These are phyloP conservation scores for Ceriops decandra DNA, from an alignment of 345 rosid species.

Conservation along the genomic window DNA sequence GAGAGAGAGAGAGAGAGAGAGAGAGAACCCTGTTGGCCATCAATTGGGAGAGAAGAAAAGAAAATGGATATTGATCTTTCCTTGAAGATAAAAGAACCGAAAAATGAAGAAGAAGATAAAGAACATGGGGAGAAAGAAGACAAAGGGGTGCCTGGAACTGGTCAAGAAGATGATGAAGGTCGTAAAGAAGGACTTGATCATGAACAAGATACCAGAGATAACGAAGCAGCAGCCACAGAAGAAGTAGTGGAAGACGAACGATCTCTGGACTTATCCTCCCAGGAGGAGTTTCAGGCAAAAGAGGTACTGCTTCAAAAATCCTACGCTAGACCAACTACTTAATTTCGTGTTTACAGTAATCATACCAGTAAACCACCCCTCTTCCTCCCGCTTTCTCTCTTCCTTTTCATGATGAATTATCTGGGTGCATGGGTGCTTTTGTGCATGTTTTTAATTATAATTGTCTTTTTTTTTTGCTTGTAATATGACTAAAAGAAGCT, in stretches of 20 bases:
- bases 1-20: constrained; percentile 1
- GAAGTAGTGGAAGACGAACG: constrained; percentile 16
- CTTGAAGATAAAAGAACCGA: constrained; percentile 34
- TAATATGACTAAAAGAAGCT: no score
- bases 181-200: no score
- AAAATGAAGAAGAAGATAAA: constrained; percentile 4
- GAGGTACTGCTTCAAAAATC: constrained; percentile 25
- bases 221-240: constrained; percentile 2
- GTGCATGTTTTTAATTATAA: no score
- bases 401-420: no score
- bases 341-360: no score
- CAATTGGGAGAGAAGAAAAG: constrained; percentile 4
- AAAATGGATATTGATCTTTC: constrained; percentile 47
- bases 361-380: no score
- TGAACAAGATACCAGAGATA: not conserved
- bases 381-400: no score
- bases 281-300: constrained; percentile 18
- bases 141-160: not conserved
- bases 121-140: not conserved
- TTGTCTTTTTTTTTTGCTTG: no score
- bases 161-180: not conserved
- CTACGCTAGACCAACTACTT: not conserved
- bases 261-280: constrained; percentile 12
- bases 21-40: not conserved
- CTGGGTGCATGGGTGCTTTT: no score